Base-by-base conservation (phyloP, 2,329 filamentous ascomycete species). In the Trichoderma gracile region DNA sequence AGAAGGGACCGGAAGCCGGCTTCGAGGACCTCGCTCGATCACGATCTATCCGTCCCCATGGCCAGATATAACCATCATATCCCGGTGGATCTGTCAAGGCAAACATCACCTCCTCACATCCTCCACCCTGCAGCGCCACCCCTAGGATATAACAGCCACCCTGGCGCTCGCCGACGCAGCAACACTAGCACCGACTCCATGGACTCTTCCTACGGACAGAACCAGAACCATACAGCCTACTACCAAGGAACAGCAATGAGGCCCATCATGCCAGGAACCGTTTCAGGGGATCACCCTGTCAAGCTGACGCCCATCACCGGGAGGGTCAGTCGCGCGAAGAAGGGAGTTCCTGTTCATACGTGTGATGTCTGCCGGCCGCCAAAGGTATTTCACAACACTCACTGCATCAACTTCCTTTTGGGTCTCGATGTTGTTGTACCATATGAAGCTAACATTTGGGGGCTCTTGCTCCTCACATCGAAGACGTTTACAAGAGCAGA, bases 401-500 rank as follows among this genome's bases (percentile, higher is more conserved):
- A 43, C 45, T 47, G 33, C 33, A 14, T 38, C 33, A 38, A 9
- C 8, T 27, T 23, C 7, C 30, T 42, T 49, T 46, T 45, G 33
- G 42, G n/a, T 19, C 53, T 27, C 33, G 19, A 30, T 45, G 40
- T 15, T 23, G 21, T 30, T 45, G 25, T 49, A 9, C 23, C 15
- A 43, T 55, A 43, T 3, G 14, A 43, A 12, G 59, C 67, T 68
- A 54, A 68, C 38, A 46, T 9, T 30, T 38, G 58, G 10, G 15
- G 33, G 33, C 10, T 14, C 33, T 14, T 14, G 8, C 7, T 52
- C 15, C 23, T 67, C 17, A 23, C 23, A 65, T 25, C 21, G 49
- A 65, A 87, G 85, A 87, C 83, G 2, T 88, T 88, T 67, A 87
- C 85, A 14, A 78, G 86, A 70, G 86, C 85, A 33, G 85, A 88